These are phyloP conservation scores for Monosporascus sp. DNA, from an alignment of 2,329 filamentous ascomycete genomes.

Conservation along the genomic window DNA sequence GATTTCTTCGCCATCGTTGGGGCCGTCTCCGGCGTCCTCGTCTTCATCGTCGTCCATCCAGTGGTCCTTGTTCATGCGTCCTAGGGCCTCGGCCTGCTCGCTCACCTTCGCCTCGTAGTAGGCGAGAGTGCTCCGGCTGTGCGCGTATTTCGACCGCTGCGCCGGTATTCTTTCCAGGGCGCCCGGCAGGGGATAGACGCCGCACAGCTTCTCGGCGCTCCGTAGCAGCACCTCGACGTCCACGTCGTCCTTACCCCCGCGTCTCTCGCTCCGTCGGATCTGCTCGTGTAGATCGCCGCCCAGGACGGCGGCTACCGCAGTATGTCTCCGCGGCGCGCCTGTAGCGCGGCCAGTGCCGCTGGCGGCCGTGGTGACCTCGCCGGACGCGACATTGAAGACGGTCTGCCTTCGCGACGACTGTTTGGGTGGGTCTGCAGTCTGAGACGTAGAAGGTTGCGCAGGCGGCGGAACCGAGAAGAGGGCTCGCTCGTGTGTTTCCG, in stretches of 20 bases:
- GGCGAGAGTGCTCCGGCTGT: slow-evolving; percentile 67
- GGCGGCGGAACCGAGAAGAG: slow-evolving; percentile 87
- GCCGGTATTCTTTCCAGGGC: slow-evolving; percentile 70
- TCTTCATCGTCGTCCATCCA: slow-evolving; percentile 53
- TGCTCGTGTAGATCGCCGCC: slow-evolving; percentile 82
- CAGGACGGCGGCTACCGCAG: slow-evolving; percentile 83
- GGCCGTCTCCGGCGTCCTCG: slow-evolving; percentile 39
- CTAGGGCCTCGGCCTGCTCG: slow-evolving; percentile 69
- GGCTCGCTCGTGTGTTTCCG: slow-evolving; percentile 88
- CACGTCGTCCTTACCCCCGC: slow-evolving; percentile 61
- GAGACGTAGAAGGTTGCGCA: slow-evolving; percentile 42
- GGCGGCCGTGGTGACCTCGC: slow-evolving; percentile 54
- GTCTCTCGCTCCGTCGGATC: slow-evolving; percentile 56
- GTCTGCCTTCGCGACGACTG: slow-evolving; percentile 50
- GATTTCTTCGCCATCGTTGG: slow-evolving; percentile 29
- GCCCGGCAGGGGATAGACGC: slow-evolving; percentile 79
- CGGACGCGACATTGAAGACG: slow-evolving; percentile 61
- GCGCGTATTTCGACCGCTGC: slow-evolving; percentile 65
- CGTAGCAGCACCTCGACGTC: slow-evolving; percentile 81
- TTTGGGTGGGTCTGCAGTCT: slow-evolving; percentile 41
- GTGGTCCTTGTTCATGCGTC: slow-evolving; percentile 64
- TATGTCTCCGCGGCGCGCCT: slow-evolving; percentile 62
- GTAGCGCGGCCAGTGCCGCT: slow-evolving; percentile 38
- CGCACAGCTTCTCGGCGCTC: slow-evolving; percentile 85
- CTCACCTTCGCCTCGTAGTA: slow-evolving; percentile 78